Evolutionary conservation across 345 rosid species (phyloP), one percentile per base, ranked within the genome.

Genomic region (Carallia pectinifolia): DNA sequence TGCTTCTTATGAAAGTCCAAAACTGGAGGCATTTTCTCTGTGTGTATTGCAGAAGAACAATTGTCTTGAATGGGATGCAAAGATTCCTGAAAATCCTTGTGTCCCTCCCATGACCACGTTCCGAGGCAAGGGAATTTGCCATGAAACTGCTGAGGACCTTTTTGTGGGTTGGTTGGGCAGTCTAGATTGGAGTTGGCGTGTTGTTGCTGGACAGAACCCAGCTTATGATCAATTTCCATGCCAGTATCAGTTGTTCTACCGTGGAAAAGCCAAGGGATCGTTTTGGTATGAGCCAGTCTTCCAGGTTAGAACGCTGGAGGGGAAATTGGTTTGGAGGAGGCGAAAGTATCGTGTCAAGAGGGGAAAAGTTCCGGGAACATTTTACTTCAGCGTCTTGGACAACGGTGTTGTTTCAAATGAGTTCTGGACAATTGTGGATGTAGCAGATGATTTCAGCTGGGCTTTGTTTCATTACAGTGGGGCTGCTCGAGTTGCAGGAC

Each of bases 151-250:
- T 0, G 96, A 94, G 74, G 97, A 91, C 80, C 82, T 94, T 70
- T 91, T 94, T 61, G 93, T 94, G 65, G 97, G 97, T 10, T 94
- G 97, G 95, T 76, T 91, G 69, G 95, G 96, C 59, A 76, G 63
- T 38, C 68, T 91, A 61, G 92, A 84, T 37, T 91, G 97, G 93
- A 94, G 98, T 68, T 94, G 98, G 97, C 88, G 96, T 55, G 98
- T 94, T 0, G 84, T 79, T 39, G 93, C 98, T 1, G 98, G 97
- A 47, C 97, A 94, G 63, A 94, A 94, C 79, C 98, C 98, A 0
- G 97, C 96, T 61, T 94, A 94, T 40, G 97, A 94, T 74, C 96
- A 94, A 65, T 94, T 94, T 73, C 97, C 98, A 0, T 94, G 96
- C 81, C 97, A 94, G 75, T 91, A 84, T 76, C 98, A 91, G 79